Base-by-base conservation (phyloP, 2,329 filamentous ascomycete species). In the Cladosporium oxysporum region DNA sequence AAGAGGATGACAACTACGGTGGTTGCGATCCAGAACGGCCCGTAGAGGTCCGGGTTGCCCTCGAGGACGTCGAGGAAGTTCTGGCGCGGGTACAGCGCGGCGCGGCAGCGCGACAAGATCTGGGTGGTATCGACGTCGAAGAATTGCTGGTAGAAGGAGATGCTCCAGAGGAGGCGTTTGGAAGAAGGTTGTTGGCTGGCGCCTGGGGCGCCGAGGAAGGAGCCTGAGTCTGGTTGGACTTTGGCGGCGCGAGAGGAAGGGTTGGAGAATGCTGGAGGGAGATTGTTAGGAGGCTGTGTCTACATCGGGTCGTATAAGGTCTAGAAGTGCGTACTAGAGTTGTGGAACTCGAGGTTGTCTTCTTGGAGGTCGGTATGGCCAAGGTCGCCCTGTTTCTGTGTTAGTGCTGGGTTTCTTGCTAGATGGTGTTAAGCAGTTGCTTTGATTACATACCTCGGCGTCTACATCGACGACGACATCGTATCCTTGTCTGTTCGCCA, bases 301-400 rank as follows among this genome's bases (percentile, higher is more conserved):
- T 47, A 3, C 6, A 7, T 18, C 3, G 5, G 14, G 8, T 18
- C 0, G 50, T 23, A 50, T 3, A 26, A 49, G 26, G 31, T 11
- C 8, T 41, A 62, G 50, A 21, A 21, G 52, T 53, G 73, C 81
- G 72, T 81, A 89, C 87, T 89, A 71, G 93, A 97, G 76, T 89
- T 91, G 85, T 99, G 95, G 83, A 99, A 99, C 86, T 98, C 95
- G 78, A 99, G 93, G 81, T 98, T 95, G 79, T 97, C 94, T 84
- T 97, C 93, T 47, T 66, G 64, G 28, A 99, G 90, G 79, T 99
- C 95, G 66, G 95, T 99, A 81, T 97, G 93, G 75, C 95, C 95
- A 77, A 99, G 89, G 81, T 99, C 95, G 75, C 94, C 94, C 93
- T 63, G 35, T 18, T 50, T 14, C 37, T 26, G 10, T 52, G 23